Percentiles rank a stretch among this genome's conserved stretches.
These are phyloP conservation scores for Entamoeba invadens DNA, from an alignment of 208 protist species.

Conservation along the genomic window DNA sequence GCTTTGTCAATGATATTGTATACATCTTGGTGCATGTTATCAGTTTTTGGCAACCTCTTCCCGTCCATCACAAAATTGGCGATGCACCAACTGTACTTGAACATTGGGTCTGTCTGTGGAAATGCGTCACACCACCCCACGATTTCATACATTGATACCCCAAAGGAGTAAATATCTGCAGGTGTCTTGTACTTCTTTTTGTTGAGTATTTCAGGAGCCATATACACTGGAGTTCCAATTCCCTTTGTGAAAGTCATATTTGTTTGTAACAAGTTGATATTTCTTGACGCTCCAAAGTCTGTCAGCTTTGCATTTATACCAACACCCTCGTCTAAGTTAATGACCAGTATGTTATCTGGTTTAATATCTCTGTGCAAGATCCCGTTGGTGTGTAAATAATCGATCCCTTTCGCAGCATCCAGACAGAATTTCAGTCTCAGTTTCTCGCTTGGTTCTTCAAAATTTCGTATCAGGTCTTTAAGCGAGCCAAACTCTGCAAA, in stretches of 20 bases:
- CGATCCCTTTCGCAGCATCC: background rate
- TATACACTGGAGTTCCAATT: background rate
- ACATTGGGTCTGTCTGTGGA: background rate
- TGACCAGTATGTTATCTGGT: too few species aligned
- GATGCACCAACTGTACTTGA: background rate
- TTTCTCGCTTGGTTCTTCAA: background rate
- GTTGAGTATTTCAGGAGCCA: background rate
- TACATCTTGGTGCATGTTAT: background rate
- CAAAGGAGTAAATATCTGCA: background rate
- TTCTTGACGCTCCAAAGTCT: too few species aligned
- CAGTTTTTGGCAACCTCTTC: background rate
- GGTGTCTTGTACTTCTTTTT: background rate
- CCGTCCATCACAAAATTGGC: background rate
- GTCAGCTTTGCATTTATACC: background rate
- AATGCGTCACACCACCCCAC: background rate
- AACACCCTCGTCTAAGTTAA: background rate
- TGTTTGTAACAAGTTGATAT: background rate
- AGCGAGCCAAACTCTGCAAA: background rate
- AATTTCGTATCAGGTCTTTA: background rate
- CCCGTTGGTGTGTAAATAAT: background rate
- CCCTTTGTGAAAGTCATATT: background rate
- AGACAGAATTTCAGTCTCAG: background rate
- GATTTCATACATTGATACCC: background rate
- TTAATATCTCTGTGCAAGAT: too few species aligned
- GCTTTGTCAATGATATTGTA: background rate